Percentiles rank a stretch among this genome's conserved stretches.
phyloP scores from a whole-genome alignment of 805 yeast genomes.

The Clavispora vitiphila region DNA sequence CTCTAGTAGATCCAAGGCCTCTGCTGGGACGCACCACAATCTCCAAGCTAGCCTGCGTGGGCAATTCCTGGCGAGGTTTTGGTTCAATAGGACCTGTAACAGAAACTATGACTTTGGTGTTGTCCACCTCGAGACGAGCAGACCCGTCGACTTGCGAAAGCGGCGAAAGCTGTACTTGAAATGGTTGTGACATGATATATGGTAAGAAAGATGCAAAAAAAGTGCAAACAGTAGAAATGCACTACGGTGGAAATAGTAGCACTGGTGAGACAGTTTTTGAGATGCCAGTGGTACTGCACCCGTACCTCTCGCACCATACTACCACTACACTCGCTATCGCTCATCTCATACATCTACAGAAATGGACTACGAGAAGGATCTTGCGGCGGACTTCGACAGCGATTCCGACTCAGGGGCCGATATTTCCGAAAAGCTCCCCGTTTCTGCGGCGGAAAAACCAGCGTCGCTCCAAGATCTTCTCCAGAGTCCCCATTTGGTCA shows the following conservation, averaged over 20 bases:
- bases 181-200: slow-evolving; percentile 7
- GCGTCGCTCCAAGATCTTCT: slow-evolving; percentile 12
- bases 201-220: no score
- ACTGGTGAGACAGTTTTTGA: no score
- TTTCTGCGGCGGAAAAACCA: not conserved
- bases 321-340: no score
- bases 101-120: slow-evolving; percentile 61
- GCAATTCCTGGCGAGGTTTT: slow-evolving; percentile 75
- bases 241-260: not conserved
- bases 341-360: not conserved
- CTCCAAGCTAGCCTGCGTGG: slow-evolving; percentile 73
- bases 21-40: slow-evolving; percentile 70
- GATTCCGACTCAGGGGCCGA: slow-evolving; percentile 14
- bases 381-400: slow-evolving; percentile 38
- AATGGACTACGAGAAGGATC: slow-evolving; percentile 36
- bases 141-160: slow-evolving; percentile 78
- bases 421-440: not conserved
- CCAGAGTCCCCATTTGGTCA: slow-evolving; percentile 7
- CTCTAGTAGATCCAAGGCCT: slow-evolving; percentile 74
- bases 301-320: no score
- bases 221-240: not conserved
- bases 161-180: slow-evolving; percentile 21
- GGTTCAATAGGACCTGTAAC: slow-evolving; percentile 92
- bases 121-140: slow-evolving; percentile 48
- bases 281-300: no score